phyloP scores from a whole-genome alignment of 1,284 basidiomycete species.

The Vanrija sp. region DNA sequence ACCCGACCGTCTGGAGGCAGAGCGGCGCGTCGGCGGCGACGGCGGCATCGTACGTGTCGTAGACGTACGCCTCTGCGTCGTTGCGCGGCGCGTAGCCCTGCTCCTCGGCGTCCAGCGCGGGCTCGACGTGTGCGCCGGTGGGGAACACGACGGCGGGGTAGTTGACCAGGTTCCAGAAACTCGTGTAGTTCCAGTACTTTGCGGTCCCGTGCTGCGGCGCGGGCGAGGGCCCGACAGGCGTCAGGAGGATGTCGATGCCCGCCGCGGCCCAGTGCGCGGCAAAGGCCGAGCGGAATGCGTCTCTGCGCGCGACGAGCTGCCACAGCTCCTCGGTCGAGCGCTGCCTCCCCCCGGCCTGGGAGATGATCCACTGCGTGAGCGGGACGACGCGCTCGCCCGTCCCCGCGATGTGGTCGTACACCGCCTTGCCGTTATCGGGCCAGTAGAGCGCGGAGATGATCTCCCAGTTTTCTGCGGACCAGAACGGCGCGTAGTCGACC shows the following conservation, averaged over 20 bases:
- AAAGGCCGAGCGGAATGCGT: slow-evolving; percentile 30
- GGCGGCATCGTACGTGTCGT: slow-evolving; percentile 18
- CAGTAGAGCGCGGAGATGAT: slow-evolving; percentile 40
- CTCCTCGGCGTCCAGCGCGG: slow-evolving; percentile 34
- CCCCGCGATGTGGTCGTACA: slow-evolving; percentile 18
- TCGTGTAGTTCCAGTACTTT: slow-evolving; percentile 53
- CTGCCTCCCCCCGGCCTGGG: slow-evolving; percentile 14
- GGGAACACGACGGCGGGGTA: slow-evolving; percentile 63
- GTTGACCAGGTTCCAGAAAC: slow-evolving; percentile 63
- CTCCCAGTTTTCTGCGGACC: slow-evolving; percentile 24
- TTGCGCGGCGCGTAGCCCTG: slow-evolving; percentile 50
- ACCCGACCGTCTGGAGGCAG: slow-evolving; percentile 14
- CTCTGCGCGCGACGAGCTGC: slow-evolving; percentile 22
- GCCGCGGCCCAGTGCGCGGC: slow-evolving; percentile 23
- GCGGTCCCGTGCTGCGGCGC: slow-evolving; percentile 24
- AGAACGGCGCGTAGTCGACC: slow-evolving; percentile 25
- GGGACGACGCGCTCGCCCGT: slow-evolving; percentile 36
- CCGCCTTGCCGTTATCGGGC: slow-evolving; percentile 35
- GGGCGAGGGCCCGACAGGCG: slow-evolving; percentile 22
- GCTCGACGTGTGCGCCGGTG: slow-evolving; percentile 48
- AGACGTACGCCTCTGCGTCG: slow-evolving; percentile 47
- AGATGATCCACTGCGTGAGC: slow-evolving; percentile 38
- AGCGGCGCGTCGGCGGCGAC: slow-evolving; percentile 2
- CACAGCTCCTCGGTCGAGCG: slow-evolving; percentile 21
- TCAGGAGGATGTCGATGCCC: slow-evolving; percentile 34